Evolutionary conservation across 768 basidiomycete species (phyloP).

Genomic region (Hericium alpestre): DNA sequence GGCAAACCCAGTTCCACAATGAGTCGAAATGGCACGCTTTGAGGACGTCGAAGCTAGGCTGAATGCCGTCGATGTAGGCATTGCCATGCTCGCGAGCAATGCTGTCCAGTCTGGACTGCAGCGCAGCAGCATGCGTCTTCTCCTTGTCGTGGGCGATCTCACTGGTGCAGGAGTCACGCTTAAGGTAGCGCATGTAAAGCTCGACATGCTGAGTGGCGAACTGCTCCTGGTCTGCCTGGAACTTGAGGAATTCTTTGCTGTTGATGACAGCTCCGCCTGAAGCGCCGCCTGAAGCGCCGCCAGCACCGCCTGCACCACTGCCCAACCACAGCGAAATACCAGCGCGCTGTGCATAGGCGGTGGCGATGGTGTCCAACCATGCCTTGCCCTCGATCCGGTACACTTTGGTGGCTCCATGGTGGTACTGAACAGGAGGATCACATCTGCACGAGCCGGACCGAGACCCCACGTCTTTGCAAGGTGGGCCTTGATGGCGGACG

Average conservation of each 20-base stretch:
- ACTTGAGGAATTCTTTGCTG: constrained; percentile 96
- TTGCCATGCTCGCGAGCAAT: constrained; percentile 92
- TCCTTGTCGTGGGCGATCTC: constrained; percentile 84
- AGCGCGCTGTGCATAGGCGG: constrained; percentile 77
- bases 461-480: constrained; percentile 91
- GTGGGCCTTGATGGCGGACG: constrained; percentile 80
- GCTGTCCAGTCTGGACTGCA: constrained; percentile 82
- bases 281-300: constrained; percentile 43
- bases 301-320: constrained; percentile 50
- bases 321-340: constrained; percentile 76
- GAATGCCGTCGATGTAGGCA: constrained; percentile 85
- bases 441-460: constrained; percentile 83
- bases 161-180: constrained; percentile 85
- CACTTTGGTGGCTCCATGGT: constrained; percentile 94
- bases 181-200: constrained; percentile 93
- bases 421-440: constrained; percentile 80
- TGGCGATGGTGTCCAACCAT: constrained; percentile 83
- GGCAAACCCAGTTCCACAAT: constrained; percentile 99
- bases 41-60: constrained; percentile 86
- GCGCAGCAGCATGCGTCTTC: constrained; percentile 55
- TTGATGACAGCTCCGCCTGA: constrained; percentile 84
- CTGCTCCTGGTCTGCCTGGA: constrained; percentile 86
- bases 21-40: constrained; percentile 99
- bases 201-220: constrained; percentile 92
- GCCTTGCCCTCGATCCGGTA: constrained; percentile 87